phyloP scores from a whole-genome alignment of 2,329 filamentous ascomycete species.

The Stagonosporopsis vannaccii region DNA sequence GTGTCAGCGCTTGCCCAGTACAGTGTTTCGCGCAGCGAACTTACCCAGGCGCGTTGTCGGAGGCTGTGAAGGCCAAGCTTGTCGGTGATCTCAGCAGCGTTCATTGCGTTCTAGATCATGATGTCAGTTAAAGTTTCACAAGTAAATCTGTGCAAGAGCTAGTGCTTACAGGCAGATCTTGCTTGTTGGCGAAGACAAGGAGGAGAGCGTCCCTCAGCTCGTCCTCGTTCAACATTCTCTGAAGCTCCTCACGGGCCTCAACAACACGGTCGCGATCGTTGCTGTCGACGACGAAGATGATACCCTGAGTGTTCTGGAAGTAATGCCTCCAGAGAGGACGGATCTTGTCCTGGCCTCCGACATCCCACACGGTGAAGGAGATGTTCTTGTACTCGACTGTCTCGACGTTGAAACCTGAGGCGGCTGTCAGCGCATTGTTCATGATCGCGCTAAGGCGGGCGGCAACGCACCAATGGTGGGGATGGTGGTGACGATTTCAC shows the following conservation, averaged over 20 bases:
- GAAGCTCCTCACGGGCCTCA: slow-evolving; percentile 90
- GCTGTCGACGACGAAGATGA: slow-evolving; percentile 98
- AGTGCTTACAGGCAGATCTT: slow-evolving; percentile 80
- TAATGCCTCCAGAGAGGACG: slow-evolving; percentile 97
- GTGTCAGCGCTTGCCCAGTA: slow-evolving; percentile 27
- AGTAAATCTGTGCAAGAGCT: not conserved
- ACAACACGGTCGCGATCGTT: slow-evolving; percentile 91
- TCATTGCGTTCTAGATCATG: slow-evolving; percentile 89
- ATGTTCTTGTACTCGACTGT: slow-evolving; percentile 99
- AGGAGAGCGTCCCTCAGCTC: slow-evolving; percentile 97
- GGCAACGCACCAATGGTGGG: slow-evolving; percentile 77
- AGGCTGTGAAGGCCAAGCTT: slow-evolving; percentile 99
- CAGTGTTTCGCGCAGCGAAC: slow-evolving; percentile 48
- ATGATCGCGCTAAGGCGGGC: slow-evolving; percentile 10
- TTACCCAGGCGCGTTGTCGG: slow-evolving; percentile 98
- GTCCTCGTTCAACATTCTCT: slow-evolving; percentile 96
- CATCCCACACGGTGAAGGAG: slow-evolving; percentile 99
- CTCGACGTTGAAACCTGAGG: slow-evolving; percentile 90
- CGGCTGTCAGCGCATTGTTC: slow-evolving; percentile 34
- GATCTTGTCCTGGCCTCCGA: slow-evolving; percentile 99
- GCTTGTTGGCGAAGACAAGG: slow-evolving; percentile 98
- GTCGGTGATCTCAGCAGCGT: slow-evolving; percentile 99
- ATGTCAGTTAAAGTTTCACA: slow-evolving; percentile 11
- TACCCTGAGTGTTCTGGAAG: slow-evolving; percentile 92
- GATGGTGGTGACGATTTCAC: slow-evolving; percentile 97